phyloP scores from a whole-genome alignment of 257 asterid genomes.

The Capsicum rhomboideum region DNA sequence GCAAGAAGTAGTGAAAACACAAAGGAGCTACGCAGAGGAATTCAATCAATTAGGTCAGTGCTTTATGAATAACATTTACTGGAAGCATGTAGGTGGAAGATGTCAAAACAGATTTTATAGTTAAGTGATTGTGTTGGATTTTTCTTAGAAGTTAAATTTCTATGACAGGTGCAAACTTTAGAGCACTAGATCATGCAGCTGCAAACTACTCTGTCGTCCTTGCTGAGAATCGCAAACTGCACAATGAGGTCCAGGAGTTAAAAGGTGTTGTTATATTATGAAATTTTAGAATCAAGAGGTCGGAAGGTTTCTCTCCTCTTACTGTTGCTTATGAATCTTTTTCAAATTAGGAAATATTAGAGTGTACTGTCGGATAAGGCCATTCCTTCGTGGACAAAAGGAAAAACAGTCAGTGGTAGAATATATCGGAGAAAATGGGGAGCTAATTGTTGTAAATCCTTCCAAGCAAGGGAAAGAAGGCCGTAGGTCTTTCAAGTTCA shows the following conservation, averaged over 20 bases:
- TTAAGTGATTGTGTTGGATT: neutral
- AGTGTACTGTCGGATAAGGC: conserved; percentile 92
- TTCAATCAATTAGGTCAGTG: conserved; percentile 21
- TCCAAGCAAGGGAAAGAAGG: conserved; percentile 86
- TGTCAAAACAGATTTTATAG: neutral
- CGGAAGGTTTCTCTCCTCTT: neutral
- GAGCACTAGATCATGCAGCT: conserved; percentile 47
- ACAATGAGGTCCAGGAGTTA: conserved; percentile 77
- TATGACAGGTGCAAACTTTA: conserved; percentile 40
- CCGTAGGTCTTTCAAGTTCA: conserved; percentile 77
- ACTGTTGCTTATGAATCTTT: neutral
- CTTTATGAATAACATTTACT: neutral
- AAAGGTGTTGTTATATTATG: conserved; percentile 46
- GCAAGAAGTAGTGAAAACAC: conserved; percentile 66
- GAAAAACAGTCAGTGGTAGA: conserved; percentile 64
- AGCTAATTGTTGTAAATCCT: conserved; percentile 61
- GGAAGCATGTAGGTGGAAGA: neutral
- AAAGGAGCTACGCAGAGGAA: conserved; percentile 58
- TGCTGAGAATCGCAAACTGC: conserved; percentile 64
- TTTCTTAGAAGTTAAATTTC: neutral
- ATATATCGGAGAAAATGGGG: conserved; percentile 80
- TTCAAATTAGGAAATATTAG: conserved; percentile 68
- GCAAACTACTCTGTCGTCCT: conserved; percentile 46
- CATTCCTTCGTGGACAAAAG: conserved; percentile 74
- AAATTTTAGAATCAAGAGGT: neutral